Base-by-base conservation (phyloP, 176 grass and related monocot species). In the Paspalum vaginatum region DNA sequence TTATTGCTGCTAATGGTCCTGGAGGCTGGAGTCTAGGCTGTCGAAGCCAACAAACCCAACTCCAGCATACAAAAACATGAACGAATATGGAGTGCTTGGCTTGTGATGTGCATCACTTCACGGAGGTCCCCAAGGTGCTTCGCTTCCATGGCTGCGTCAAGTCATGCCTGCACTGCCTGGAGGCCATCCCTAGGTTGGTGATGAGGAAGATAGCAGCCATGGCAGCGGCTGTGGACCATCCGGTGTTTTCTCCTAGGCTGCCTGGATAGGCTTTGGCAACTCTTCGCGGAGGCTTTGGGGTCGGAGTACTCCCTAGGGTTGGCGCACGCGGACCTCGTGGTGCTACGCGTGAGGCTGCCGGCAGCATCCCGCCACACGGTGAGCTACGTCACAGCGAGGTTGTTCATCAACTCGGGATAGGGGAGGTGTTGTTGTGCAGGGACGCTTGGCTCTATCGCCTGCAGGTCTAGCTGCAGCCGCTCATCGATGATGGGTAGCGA, bases 401-500 rank as follows among this genome's bases (percentile, higher is more conserved):
- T 94, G 51, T 98, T 94, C 72, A 78, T 98, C 43, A 89, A 83
- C 39, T 98, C 61, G 95, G 95, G 68, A 97, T 57, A 85, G 89
- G 95, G 47, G 87, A 94, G 83, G 81, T 94, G 70, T 89, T 97
- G 87, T 89, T 89, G 18, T 79, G 80, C 9, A 89, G 86, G 59
- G 81, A 98, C 68, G 82, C 61, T 6, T 83, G 92, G 40, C 74
- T 84, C 21, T 73, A 71, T 11, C 84, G 94, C 11, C 72, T 98
- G 22, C 81, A 86, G 57, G 81, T 82, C 56, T 98, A 89, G 95
- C 75, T 98, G 62, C 90, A 90, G 47, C 77, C 95, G 22, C 90
- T 98, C 22, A 92, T 94, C 9, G 92, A 98, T 42, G 95, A 98
- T n/a, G n/a, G n/a, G n/a, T n/a, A n/a, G n/a, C n/a, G n/a, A n/a